Base-by-base conservation (phyloP, 2,329 filamentous ascomycete species). In the Colletotrichum spaethianum region DNA sequence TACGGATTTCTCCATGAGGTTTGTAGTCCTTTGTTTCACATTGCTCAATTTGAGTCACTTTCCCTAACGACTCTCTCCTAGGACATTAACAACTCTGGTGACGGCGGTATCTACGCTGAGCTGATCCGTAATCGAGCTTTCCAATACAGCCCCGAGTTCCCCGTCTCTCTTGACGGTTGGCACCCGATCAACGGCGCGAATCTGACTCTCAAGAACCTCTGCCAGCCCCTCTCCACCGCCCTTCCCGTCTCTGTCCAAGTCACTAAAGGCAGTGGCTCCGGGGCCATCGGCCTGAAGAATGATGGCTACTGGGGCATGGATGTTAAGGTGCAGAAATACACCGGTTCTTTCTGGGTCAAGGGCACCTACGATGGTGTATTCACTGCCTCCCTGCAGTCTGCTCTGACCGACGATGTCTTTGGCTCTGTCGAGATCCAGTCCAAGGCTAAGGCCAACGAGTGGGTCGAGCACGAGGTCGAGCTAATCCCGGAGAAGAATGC, bases 21-120 rank as follows among this genome's bases (percentile, higher is more conserved):
- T 69, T 48, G 77, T 56, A 2, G 11, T 3, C 16, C 7, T 2
- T 28, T 55, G 23, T 20, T 36, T 33, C 44, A 9, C 33, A 8
- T 36, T 50, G 3, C 31, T 44, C 38, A 11, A 23, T 6, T 7
- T 2, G 7, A 2, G 5, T 63, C 14, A 20, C n/a, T 18, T 46
- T 9, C 2, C 12, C 33, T 53, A 18, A 52, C 11, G 46, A 3
- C 23, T 40, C 5, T 4, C 3, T 12, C 18, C n/a, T n/a, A 90
- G 87, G 89, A 90, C 65, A 92, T 92, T 79, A 90, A 90, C 79
- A 89, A 93, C 79, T 91, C 89, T 2, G 92, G 92, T 2, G 92
- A 94, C 77, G 92, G 92, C 28, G 92, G 92, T 6, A 88, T 94
- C 73, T 94, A 94, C 78, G 92, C 90, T 60, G 92, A 94, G 77